These are phyloP conservation scores for Stagonosporopsis chrysanthemi DNA, from an alignment of 2,329 filamentous ascomycete species.

Conservation along the genomic window DNA sequence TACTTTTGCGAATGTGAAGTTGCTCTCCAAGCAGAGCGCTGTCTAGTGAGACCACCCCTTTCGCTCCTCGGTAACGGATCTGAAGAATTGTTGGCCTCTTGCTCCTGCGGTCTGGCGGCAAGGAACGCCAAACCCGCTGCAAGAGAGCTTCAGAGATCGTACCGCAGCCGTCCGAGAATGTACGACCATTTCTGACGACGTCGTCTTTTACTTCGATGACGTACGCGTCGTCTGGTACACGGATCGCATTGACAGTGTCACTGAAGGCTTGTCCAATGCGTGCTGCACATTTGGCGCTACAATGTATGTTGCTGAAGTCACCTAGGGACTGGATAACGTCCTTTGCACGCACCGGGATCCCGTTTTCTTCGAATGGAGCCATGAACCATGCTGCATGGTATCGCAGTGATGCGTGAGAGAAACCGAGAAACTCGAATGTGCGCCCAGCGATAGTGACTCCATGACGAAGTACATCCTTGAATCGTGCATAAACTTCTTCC, in stretches of 20 bases:
- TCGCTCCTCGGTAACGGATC: conserved; percentile 75
- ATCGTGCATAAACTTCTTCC: conserved; percentile 53
- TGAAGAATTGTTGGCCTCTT: conserved; percentile 62
- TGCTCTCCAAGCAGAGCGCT: conserved; percentile 62
- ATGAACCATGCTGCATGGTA: conserved; percentile 45
- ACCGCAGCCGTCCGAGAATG: conserved; percentile 83
- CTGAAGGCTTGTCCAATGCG: conserved; percentile 76
- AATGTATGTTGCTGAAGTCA: conserved; percentile 57
- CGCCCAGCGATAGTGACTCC: conserved; percentile 59
- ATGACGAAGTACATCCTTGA: conserved; percentile 64
- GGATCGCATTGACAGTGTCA: conserved; percentile 75
- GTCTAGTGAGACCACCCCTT: conserved; percentile 69
- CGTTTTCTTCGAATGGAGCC: conserved; percentile 37
- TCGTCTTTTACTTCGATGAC: conserved; percentile 56
- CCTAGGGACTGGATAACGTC: conserved; percentile 60
- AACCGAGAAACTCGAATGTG: conserved; percentile 43
- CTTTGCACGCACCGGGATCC: conserved; percentile 56
- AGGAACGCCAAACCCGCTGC: conserved; percentile 66
- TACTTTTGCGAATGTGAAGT: conserved; percentile 73
- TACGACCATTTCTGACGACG: conserved; percentile 62
- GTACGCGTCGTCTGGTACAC: conserved; percentile 57
- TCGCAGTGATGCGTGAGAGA: conserved; percentile 44
- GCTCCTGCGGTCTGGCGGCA: conserved; percentile 51
- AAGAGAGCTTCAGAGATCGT: conserved; percentile 71
- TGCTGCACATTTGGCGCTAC: conserved; percentile 65